phyloP scores from a whole-genome alignment of 176 grass and related monocot species.

The Lolium perenne region DNA sequence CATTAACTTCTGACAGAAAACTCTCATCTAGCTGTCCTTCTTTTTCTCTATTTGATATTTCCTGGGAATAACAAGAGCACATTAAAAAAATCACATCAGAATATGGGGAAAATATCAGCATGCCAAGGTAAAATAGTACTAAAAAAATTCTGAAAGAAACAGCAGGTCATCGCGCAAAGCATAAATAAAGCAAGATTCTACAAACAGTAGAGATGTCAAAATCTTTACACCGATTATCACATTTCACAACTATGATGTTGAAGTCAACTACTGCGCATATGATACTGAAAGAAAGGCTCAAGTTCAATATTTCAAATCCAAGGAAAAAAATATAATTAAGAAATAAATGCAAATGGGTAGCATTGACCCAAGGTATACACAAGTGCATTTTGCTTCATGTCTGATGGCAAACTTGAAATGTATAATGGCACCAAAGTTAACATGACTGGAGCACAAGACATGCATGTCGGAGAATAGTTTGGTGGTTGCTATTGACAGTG shows the following conservation, averaged over 20 bases:
- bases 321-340: background rate
- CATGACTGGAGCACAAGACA: background rate
- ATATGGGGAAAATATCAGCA: background rate
- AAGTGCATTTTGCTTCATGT: background rate
- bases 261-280: slow-evolving; percentile 8
- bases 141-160: background rate
- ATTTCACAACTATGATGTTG: background rate
- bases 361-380: background rate
- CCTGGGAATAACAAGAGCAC: slow-evolving; percentile 45
- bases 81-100: background rate
- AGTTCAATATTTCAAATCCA: background rate
- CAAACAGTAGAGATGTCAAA: background rate
- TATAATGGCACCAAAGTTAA: background rate
- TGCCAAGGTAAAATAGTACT: slow-evolving; percentile 6
- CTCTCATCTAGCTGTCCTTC: slow-evolving; percentile 87
- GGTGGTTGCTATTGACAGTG: background rate
- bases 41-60: slow-evolving; percentile 75
- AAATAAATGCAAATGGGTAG: background rate
- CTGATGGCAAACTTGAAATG: background rate
- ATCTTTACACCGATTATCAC: background rate
- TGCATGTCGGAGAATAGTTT: background rate
- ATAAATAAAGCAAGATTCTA: slow-evolving; percentile 24
- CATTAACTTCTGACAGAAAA: slow-evolving; percentile 95
- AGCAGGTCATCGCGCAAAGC: background rate
- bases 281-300: slow-evolving; percentile 23